Base-by-base conservation (phyloP, 768 basidiomycete genomes). In the Xerocomellus dryophilus region DNA sequence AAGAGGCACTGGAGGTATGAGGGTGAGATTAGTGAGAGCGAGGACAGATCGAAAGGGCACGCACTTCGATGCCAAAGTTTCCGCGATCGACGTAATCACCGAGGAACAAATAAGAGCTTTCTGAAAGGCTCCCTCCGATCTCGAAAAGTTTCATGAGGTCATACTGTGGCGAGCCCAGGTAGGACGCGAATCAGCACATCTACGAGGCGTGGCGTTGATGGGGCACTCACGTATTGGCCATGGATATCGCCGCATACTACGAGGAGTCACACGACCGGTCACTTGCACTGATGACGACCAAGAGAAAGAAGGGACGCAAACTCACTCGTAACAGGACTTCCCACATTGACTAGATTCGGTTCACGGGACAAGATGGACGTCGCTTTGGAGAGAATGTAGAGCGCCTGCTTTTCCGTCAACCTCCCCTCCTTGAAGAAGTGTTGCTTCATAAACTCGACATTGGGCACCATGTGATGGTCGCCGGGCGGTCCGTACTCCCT, bases 61-160 rank as follows among this genome's bases (percentile, higher is more conserved):
- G 59, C 29, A 84, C 84, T 72, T 88, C 86, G 54, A 88, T 83
- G n/a, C 83, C 83, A 67, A 98, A 98, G 74, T 90, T 88, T 25
- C 96, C 96, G 41, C 96, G 84, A 73, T 98, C 96, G 38, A 98
- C 95, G 70, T 98, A 98, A 70, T 98, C 96, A 31, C 96, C 96
- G 21, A 98, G 77, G 73, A 98, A 98, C 41, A 97, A 76, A 76
- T 98, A 98, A 18, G 84, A 78, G 56, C 86, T 97, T 34, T 96
- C 88, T 20, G 81, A 77, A 43, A 93, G 78, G 58, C 82, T 83
- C 3, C 96, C 96, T 29, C 96, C 96, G 31, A 98, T 87, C 64
- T 97, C 95, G 63, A 98, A 94, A 38, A 98, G 79, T 73, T 98
- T 97, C 92, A 98, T 96, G 54, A 98, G 78, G 73, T 98, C 96